Base-by-base conservation (phyloP, 23 red algal genomes). In the Chondrus crispus region DNA sequence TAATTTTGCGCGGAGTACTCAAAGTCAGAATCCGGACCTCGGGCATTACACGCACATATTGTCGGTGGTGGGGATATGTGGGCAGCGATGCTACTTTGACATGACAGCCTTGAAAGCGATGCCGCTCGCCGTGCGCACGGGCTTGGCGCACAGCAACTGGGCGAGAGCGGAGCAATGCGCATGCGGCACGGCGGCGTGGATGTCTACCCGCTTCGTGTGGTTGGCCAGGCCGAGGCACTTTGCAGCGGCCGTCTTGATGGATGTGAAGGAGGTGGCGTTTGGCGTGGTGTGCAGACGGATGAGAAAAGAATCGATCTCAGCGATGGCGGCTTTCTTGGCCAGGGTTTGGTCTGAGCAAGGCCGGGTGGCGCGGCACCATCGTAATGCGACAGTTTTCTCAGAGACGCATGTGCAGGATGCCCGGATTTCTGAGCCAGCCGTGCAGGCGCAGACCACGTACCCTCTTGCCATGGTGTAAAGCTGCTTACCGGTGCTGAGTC, bases 21-120 rank as follows among this genome's bases (percentile, higher is more conserved):
- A 93, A 98, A 98, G 83, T 95, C 93, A 45, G 85, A 92, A 62
- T 98, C 96, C 16, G 96, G 96, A 4, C 96, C 96, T 3, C 96
- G 96, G 93, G 83, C 96, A 98, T 90, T 98, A 98, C 22, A 98
- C 90, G 69, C 96, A 98, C 26, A 98, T 95, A 58, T 90, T 95
- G 1, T 93, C 96, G 1, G 96, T 98, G 7, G 96, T 98, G 36
- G 93, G 88, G 78, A 98, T 98, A 60, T 98, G 96, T 9, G 96
- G 96, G 68, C 96, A 98, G 39, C 96, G 93, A 47, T 98, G 96
- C 5, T 93, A 93, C 80, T 98, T 98, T 53, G 93, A 95, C 96
- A 98, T 98, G 48, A 98, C 96, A 20, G 96, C 96, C 11, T 95
- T 93, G n/a, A 98, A 85, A 38, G 93, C 93, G 46, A 98, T 98